Evolutionary conservation across 169 alveolate genomes (phyloP).

Genomic region (Plasmodium gonderi): DNA sequence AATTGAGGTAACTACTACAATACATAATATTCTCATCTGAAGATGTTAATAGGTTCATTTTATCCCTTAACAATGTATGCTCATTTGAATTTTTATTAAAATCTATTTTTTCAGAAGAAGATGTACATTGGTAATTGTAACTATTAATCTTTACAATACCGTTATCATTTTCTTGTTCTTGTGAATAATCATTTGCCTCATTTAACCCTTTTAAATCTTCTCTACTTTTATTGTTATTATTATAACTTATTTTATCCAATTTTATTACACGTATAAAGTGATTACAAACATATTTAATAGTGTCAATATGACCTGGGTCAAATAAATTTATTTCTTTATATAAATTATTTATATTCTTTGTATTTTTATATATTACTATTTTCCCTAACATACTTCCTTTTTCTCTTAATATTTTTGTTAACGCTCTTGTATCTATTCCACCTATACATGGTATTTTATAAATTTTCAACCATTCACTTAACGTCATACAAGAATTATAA

Average conservation of each 20-base stretch:
- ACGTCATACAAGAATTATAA: slow-evolving; percentile 29
- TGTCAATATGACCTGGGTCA: slow-evolving; percentile 65
- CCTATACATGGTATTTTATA: slow-evolving; percentile 75
- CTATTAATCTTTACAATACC: not conserved
- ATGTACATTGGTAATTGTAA: slow-evolving; percentile 5
- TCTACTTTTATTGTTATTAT: not conserved
- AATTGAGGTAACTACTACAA: not conserved
- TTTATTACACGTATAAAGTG: slow-evolving; percentile 54
- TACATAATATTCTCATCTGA: slow-evolving; percentile 51
- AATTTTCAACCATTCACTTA: slow-evolving; percentile 50
- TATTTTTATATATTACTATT: slow-evolving; percentile 77
- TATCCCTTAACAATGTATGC: slow-evolving; percentile 36
- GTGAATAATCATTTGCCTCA: slow-evolving; percentile 7
- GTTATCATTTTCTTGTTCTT: slow-evolving; percentile 9
- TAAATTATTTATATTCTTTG: slow-evolving; percentile 27
- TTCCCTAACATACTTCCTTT: slow-evolving; percentile 87
- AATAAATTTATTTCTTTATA: slow-evolving; percentile 59
- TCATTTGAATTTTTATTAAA: slow-evolving; percentile 13
- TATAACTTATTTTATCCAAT: not conserved
- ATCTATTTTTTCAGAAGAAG: slow-evolving; percentile 31
- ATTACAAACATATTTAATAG: slow-evolving; percentile 53
- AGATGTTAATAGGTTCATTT: slow-evolving; percentile 35
- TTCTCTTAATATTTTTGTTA: slow-evolving; percentile 87
- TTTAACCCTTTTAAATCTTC: slow-evolving; percentile 12
- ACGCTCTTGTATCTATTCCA: slow-evolving; percentile 90